Evolutionary conservation across 768 basidiomycete species (phyloP).

Genomic region (Boletus reticuloceps): DNA sequence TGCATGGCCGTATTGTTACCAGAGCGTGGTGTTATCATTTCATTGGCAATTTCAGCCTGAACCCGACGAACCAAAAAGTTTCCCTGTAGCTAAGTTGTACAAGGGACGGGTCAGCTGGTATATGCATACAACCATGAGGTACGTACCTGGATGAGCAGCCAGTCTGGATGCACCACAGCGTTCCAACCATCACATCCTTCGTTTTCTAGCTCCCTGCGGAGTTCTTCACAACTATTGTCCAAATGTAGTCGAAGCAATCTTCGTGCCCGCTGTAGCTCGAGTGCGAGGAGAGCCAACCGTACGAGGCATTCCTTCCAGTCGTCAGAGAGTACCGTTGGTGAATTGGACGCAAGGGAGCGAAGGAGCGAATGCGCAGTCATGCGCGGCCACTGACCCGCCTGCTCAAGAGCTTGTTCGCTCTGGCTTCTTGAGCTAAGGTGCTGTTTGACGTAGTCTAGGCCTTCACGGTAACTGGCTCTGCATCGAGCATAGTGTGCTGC

Average conservation of each 20-base stretch:
- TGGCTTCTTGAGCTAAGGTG: slow-evolving; percentile 13
- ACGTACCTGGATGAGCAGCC: slow-evolving; percentile 45
- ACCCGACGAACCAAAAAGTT: slow-evolving; percentile 42
- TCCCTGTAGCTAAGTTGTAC: slow-evolving; percentile 38
- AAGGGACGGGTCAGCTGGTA: not conserved
- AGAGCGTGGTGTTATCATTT: slow-evolving; percentile 45
- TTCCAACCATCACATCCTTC: slow-evolving; percentile 19
- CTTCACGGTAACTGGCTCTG: not conserved
- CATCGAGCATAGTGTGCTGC: slow-evolving; percentile 5
- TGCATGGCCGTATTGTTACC: slow-evolving; percentile 41
- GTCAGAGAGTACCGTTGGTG: slow-evolving; percentile 6
- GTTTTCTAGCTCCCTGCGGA: slow-evolving; percentile 25
- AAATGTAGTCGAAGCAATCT: slow-evolving; percentile 29
- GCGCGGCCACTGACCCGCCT: slow-evolving; percentile 37
- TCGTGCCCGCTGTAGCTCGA: slow-evolving; percentile 36
- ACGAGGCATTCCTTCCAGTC: slow-evolving; percentile 33
- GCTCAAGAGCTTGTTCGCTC: slow-evolving; percentile 16
- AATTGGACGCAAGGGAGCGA: slow-evolving; percentile 26
- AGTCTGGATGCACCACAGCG: slow-evolving; percentile 33
- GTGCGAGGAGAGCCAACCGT: slow-evolving; percentile 24
- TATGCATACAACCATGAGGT: not conserved
- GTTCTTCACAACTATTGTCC: slow-evolving; percentile 27
- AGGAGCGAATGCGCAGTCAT: slow-evolving; percentile 32
- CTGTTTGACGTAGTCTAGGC: not conserved
- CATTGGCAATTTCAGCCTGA: slow-evolving; percentile 39